Evolutionary conservation across 1,284 basidiomycete genomes (phyloP).

Genomic region (Leucocoprinus gongylophorus): DNA sequence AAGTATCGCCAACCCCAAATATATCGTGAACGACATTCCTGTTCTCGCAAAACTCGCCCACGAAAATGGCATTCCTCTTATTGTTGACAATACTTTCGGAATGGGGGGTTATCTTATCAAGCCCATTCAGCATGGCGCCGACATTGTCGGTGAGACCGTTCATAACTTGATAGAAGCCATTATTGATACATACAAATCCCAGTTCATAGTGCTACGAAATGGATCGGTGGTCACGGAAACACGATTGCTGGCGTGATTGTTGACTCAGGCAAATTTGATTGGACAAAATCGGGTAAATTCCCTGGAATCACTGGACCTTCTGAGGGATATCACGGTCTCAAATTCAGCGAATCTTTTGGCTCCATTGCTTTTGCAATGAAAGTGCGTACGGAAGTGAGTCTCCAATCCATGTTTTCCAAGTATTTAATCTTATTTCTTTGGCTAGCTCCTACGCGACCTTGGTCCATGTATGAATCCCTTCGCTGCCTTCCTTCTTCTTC

Average conservation of each 20-base stretch:
- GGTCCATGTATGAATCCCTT: conserved; percentile 78
- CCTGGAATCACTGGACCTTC: conserved; percentile 77
- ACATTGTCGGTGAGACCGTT: conserved; percentile 56
- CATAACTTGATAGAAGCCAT: not conserved
- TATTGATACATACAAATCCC: not conserved
- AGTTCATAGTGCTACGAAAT: conserved; percentile 86
- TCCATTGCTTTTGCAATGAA: conserved; percentile 67
- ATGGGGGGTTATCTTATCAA: conserved; percentile 73
- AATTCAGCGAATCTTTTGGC: conserved; percentile 73
- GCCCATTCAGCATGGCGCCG: conserved; percentile 76
- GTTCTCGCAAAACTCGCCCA: conserved; percentile 78
- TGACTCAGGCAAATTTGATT: conserved; percentile 83
- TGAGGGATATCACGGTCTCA: conserved; percentile 79
- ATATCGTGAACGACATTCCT: conserved; percentile 65
- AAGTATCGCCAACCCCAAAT: conserved; percentile 83
- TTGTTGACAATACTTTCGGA: conserved; percentile 91
- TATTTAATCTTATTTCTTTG: not conserved
- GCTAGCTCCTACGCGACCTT: conserved; percentile 68
- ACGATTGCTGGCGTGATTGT: conserved; percentile 82
- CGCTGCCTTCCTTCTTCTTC: conserved; percentile 75
- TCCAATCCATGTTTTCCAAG: not conserved
- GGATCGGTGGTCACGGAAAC: conserved; percentile 89
- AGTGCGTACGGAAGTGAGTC: conserved; percentile 47
- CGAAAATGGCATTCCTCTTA: conserved; percentile 65
- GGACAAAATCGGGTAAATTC: conserved; percentile 72